phyloP scores from a whole-genome alignment of 2,329 filamentous ascomycete genomes.

The Aspergillus hortae region DNA sequence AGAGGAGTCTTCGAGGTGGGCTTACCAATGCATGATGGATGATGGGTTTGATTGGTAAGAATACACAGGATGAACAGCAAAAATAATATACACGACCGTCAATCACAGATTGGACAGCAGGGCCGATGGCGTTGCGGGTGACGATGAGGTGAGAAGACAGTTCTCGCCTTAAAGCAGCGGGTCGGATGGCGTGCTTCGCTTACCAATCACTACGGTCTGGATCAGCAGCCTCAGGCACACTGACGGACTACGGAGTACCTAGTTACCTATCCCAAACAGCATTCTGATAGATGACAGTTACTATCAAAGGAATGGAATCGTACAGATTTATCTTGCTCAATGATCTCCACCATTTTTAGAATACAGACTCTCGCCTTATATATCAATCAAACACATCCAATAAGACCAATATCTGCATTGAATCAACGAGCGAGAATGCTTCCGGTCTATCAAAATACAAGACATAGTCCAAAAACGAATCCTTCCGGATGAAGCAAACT shows the following conservation, averaged over 20 bases:
- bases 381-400: too few relatives aligned
- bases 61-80: neutral
- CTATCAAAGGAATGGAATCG: too few relatives aligned
- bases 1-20: constrained; percentile 1
- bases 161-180: constrained; percentile 8
- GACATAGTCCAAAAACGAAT: constrained; percentile 6
- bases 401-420: constrained; percentile 14
- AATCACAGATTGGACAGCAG: too few relatives aligned
- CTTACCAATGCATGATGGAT: constrained; percentile 13
- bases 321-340: too few relatives aligned
- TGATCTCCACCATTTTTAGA: too few relatives aligned
- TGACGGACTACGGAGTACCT: too few relatives aligned
- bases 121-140: neutral
- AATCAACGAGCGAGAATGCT: constrained; percentile 13
- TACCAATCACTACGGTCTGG: constrained; percentile 31
- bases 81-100: neutral
- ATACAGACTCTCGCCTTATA: too few relatives aligned
- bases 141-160: constrained; percentile 13
- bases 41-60: neutral
- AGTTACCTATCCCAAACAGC: neutral
- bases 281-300: too few relatives aligned
- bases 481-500: constrained; percentile 14
- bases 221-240: constrained; percentile 14
- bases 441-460: constrained; percentile 16
- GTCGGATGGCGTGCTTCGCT: constrained; percentile 33